Conservation (phyloP, 169 alveolate genomes). For the Babesia divergens region DNA sequence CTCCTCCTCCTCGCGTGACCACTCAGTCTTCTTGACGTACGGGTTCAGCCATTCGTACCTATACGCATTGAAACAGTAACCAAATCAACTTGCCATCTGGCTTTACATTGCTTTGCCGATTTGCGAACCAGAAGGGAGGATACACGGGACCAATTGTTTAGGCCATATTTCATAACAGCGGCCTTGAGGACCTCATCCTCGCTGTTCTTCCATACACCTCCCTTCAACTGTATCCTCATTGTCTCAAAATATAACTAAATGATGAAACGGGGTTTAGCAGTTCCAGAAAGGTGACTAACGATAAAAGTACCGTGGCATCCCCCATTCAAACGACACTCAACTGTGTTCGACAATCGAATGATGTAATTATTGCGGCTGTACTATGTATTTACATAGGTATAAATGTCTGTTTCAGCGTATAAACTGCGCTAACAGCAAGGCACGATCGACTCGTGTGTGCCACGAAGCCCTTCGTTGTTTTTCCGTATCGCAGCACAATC, state of each 20-base stretch:
- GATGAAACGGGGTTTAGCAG: too few relatives aligned
- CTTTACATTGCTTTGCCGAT: slow-evolving; percentile 98
- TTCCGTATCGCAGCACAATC: background rate
- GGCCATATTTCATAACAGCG: slow-evolving; percentile 99
- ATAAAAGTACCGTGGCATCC: too few relatives aligned
- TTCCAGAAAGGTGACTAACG: too few relatives aligned
- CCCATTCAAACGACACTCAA: too few relatives aligned
- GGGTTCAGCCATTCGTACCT: slow-evolving; percentile 99
- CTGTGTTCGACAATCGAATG: too few relatives aligned
- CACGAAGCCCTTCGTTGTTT: slow-evolving; percentile 1
- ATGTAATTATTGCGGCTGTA: too few relatives aligned
- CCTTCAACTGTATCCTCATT: slow-evolving; percentile 95
- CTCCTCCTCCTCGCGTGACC: slow-evolving; percentile 99
- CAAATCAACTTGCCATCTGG: slow-evolving; percentile 95
- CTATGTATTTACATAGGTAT: too few relatives aligned
- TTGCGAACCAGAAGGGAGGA: slow-evolving; percentile 97
- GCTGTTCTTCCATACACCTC: slow-evolving; percentile 99
- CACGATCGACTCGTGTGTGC: background rate
- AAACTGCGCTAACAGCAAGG: too few relatives aligned
- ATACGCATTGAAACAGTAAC: slow-evolving; percentile 93
- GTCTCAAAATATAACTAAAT: slow-evolving; percentile 31
- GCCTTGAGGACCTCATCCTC: slow-evolving; percentile 99
- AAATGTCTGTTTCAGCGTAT: too few relatives aligned
- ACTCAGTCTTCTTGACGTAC: slow-evolving; percentile 97
- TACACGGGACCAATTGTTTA: slow-evolving; percentile 99